Conservation (phyloP, 805 yeast genomes). For the Ogataea trehaloabstinens region DNA sequence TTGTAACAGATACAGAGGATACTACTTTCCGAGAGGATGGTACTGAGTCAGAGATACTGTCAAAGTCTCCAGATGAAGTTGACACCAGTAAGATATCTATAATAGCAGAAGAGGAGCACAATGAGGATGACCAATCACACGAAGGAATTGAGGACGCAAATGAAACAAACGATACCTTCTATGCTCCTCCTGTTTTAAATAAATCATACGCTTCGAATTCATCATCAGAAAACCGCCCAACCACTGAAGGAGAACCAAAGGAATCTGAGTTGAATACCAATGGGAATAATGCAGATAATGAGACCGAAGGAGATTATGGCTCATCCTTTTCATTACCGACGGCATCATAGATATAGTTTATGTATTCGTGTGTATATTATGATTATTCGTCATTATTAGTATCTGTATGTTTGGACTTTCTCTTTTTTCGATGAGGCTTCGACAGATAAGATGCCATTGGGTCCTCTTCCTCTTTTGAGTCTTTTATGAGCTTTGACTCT, state of each 20-base stretch:
- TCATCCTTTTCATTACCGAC: conserved; percentile 24
- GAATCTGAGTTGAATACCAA: not conserved
- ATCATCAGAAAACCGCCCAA: conserved; percentile 1
- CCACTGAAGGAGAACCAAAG: conserved; percentile 1
- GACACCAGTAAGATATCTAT: not conserved
- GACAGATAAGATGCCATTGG: conserved; percentile 35
- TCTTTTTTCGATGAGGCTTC: not conserved
- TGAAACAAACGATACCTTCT: conserved; percentile 19
- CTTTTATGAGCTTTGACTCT: conserved; percentile 4
- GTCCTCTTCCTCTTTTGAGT: conserved; percentile 23
- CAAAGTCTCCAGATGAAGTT: conserved; percentile 1
- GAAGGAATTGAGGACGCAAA: conserved; percentile 12
- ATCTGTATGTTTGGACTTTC: no score
- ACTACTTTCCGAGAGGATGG: conserved; percentile 3
- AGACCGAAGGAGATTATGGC: conserved; percentile 9
- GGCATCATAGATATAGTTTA: conserved; percentile 17
- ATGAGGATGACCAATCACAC: conserved; percentile 3
- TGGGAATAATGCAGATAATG: not conserved
- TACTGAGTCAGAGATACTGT: conserved; percentile 1
- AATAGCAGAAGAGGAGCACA: conserved; percentile 5
- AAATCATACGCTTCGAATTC: conserved; percentile 7
- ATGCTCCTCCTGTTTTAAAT: conserved; percentile 20
- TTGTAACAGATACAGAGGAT: conserved; percentile 7
- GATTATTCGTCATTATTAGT: not conserved
- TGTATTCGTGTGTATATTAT: conserved; percentile 1